Percentiles rank a stretch among this genome's conserved stretches.
These are phyloP conservation scores for Talaromyces atroroseus DNA, from an alignment of 2,329 filamentous ascomycete genomes.

Conservation along the genomic window DNA sequence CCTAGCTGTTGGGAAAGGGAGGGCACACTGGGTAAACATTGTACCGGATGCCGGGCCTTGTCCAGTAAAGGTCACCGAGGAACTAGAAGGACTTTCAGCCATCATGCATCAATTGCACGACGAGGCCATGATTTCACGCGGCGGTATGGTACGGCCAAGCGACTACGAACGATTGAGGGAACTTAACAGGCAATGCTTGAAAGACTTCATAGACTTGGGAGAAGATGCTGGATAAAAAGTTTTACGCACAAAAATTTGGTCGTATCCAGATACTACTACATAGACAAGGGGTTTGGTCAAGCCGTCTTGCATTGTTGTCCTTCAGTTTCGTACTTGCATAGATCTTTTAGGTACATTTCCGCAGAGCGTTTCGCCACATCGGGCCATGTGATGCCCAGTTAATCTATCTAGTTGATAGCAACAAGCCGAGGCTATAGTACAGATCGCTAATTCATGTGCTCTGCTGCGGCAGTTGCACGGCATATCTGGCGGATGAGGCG, in stretches of 20 bases:
- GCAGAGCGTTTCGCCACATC: background rate
- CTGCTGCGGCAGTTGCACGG: background rate
- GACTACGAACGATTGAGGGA: conserved; percentile 14
- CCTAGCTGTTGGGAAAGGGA: too few species aligned
- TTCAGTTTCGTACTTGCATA: background rate
- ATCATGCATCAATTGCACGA: conserved; percentile 16
- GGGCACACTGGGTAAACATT: too few species aligned
- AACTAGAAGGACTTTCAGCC: conserved; percentile 12
- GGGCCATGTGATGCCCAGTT: background rate
- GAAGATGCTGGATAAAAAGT: conserved; percentile 12
- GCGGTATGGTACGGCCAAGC: conserved; percentile 16
- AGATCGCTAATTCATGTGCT: background rate
- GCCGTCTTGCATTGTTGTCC: background rate
- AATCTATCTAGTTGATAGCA: background rate
- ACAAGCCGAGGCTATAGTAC: background rate
- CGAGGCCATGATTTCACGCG: conserved; percentile 15
- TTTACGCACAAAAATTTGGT: conserved; percentile 4
- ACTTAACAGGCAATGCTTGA: conserved; percentile 9
- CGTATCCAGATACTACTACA: too few species aligned
- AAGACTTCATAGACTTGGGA: conserved; percentile 14
- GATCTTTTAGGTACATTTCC: background rate
- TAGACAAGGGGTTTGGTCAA: too few species aligned
- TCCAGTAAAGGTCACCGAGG: too few species aligned
- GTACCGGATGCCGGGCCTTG: too few species aligned
- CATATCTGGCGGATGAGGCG: background rate